phyloP scores from a whole-genome alignment of 2,329 filamentous ascomycete species.

The Diaporthe aspalathi region DNA sequence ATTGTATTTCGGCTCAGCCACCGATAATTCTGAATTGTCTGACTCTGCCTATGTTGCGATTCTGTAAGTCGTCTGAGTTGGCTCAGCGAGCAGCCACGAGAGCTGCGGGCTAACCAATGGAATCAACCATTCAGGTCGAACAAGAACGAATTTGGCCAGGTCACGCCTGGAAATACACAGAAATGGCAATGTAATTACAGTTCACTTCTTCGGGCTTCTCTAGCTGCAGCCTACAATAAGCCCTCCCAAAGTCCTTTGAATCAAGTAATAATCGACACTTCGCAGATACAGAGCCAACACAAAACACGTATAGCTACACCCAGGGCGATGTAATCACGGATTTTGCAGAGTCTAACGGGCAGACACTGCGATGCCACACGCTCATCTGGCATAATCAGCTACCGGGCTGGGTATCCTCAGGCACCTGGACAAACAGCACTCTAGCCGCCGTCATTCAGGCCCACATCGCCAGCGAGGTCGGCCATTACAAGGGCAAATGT shows the following conservation, averaged over 20 bases:
- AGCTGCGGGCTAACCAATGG: neutral
- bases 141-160: slow-evolving; percentile 69
- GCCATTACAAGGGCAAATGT: slow-evolving; percentile 69
- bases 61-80: slow-evolving; percentile 45
- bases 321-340: slow-evolving; percentile 65
- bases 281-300: slow-evolving; percentile 64
- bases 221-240: no score
- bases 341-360: slow-evolving; percentile 59
- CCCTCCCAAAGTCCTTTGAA: neutral
- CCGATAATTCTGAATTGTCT: slow-evolving; percentile 66
- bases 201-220: neutral
- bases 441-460: slow-evolving; percentile 65
- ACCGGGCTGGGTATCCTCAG: slow-evolving; percentile 60
- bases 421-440: slow-evolving; percentile 68
- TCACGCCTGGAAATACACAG: slow-evolving; percentile 73
- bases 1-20: slow-evolving; percentile 72
- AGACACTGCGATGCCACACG: slow-evolving; percentile 72
- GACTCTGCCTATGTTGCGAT: slow-evolving; percentile 68
- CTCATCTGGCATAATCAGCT: slow-evolving; percentile 65
- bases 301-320: slow-evolving; percentile 67
- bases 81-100: neutral
- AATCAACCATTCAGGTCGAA: slow-evolving; percentile 50
- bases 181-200: slow-evolving; percentile 64
- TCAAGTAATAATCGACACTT: neutral
- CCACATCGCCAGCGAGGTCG: slow-evolving; percentile 69